Evolutionary conservation across 169 alveolate species (phyloP), one percentile per base, ranked within the genome.

Genomic region (Eimeria sp.): DNA sequence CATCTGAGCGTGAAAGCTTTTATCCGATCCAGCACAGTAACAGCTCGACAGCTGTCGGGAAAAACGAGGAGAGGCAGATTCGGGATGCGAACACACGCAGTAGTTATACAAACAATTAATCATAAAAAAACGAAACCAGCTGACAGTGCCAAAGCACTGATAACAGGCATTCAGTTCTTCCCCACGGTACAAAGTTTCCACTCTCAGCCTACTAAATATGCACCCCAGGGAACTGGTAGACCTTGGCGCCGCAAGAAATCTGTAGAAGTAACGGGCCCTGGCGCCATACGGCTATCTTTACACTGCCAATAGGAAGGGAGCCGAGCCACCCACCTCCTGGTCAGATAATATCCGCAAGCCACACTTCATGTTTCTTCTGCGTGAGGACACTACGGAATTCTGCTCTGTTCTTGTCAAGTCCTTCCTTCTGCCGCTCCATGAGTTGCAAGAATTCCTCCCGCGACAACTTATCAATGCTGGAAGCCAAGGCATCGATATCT

Each of bases 311-410:
- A 13, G 25, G n/a, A 52, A 1, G 80, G 30, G 18, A 33, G 80
- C 27, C 4, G 37, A 33, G 54, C 11, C 9, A 10, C n/a, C 33
- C 13, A 52, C 54, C 49, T 71, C 37, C 80, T 14, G 54, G 54
- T 40, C 62, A 77, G 40, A 77, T 77, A 25, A 77, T 37, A 16
- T 77, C 87, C 43, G 87, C 87, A 10, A 77, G 20, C 87, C 87
- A 77, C 43, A 37, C 8, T 0, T 77, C 87, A 43, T 77, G 58
- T 49, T 77, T 77, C 62, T 77, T 77, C 64, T 77, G 43, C 66
- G 25, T 10, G 43, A 77, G 62, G 43, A 27, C 40, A 43, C 33
- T 14, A 2, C 62, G 87, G 62, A 77, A 43, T 27, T 46, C 62
- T 43, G 37, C 40, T 77, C 87, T 43, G 37, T 16, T 77, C 13